These are phyloP conservation scores for Arxiozyma telluris DNA, from an alignment of 1,139 yeast species.

Conservation along the genomic window DNA sequence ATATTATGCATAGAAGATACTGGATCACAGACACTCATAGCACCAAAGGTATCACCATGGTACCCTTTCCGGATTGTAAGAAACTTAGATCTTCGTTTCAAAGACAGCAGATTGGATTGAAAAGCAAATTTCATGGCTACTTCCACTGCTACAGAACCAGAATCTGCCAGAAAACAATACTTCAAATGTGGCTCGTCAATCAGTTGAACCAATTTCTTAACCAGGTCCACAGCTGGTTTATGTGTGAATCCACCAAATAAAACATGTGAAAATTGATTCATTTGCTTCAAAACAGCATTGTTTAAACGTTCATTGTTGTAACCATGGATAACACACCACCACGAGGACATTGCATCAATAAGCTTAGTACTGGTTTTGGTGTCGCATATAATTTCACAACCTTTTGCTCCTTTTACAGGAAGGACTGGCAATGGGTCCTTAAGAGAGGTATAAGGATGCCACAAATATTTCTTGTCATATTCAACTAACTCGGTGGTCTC, in stretches of 20 bases:
- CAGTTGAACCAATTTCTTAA: slow-evolving; percentile 19
- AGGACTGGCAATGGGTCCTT: slow-evolving; percentile 25
- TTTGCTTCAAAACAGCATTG: slow-evolving; percentile 23
- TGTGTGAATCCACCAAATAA: slow-evolving; percentile 34
- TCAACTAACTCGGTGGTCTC: slow-evolving; percentile 10
- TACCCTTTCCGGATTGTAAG: slow-evolving; percentile 25
- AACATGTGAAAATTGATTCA: slow-evolving; percentile 27
- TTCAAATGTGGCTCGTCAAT: slow-evolving; percentile 22
- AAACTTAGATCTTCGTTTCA: slow-evolving; percentile 14
- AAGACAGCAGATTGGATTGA: slow-evolving; percentile 24
- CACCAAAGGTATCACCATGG: slow-evolving; percentile 30
- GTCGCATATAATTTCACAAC: slow-evolving; percentile 17
- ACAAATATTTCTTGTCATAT: slow-evolving; percentile 27
- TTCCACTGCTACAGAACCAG: slow-evolving; percentile 52
- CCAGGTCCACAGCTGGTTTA: slow-evolving; percentile 26
- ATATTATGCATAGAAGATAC: slow-evolving; percentile 29
- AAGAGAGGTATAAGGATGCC: slow-evolving; percentile 33
- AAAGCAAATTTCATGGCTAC: slow-evolving; percentile 44
- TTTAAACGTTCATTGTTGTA: slow-evolving; percentile 28
- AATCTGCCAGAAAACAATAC: slow-evolving; percentile 31
- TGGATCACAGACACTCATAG: slow-evolving; percentile 30
- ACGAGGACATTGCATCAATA: slow-evolving; percentile 33
- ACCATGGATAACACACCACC: slow-evolving; percentile 34
- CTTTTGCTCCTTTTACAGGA: slow-evolving; percentile 26
- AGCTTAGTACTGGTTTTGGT: slow-evolving; percentile 7